These are phyloP conservation scores for Acephala macrosclerotiorum DNA, from an alignment of 2,329 filamentous ascomycete species.

Conservation along the genomic window DNA sequence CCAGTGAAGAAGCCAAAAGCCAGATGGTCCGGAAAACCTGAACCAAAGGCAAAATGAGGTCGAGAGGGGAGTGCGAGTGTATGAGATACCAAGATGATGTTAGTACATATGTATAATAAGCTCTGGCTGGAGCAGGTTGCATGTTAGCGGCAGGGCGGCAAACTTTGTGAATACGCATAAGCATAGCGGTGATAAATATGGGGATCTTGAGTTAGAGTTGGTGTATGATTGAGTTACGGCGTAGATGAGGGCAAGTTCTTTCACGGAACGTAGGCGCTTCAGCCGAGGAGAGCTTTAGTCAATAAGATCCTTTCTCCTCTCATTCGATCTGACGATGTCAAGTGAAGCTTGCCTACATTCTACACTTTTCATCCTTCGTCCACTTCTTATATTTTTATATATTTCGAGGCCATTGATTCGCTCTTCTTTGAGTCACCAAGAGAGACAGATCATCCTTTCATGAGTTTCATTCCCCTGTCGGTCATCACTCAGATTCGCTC, in stretches of 20 bases:
- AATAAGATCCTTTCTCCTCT: constrained; percentile 1
- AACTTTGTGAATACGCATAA: not conserved
- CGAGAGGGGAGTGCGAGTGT: not conserved
- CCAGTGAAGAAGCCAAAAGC: constrained; percentile 19
- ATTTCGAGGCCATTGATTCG: not conserved
- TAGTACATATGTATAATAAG: constrained; percentile 12
- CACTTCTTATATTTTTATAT: not conserved
- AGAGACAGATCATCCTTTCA: not conserved
- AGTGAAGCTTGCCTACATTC: no score
- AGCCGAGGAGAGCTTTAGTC: not conserved
- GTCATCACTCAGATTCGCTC: constrained; percentile 14
- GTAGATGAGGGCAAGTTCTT: not conserved
- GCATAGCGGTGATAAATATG: not conserved
- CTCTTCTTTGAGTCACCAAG: not conserved
- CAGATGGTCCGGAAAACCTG: constrained; percentile 2
- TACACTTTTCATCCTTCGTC: not conserved
- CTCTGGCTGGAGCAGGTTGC: constrained; percentile 1
- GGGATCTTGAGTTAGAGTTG: not conserved
- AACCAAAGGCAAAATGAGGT: constrained; percentile 1
- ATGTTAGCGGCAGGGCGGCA: not conserved
- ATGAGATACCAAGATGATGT: not conserved
- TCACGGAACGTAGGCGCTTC: not conserved
- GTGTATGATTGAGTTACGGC: constrained; percentile 4
- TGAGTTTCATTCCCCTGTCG: constrained; percentile 13
- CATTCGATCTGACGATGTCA: not conserved